Percentiles rank a stretch among this genome's conserved stretches.
These are phyloP conservation scores for Ceriops tagal DNA, from an alignment of 345 rosid species.

Conservation along the genomic window DNA sequence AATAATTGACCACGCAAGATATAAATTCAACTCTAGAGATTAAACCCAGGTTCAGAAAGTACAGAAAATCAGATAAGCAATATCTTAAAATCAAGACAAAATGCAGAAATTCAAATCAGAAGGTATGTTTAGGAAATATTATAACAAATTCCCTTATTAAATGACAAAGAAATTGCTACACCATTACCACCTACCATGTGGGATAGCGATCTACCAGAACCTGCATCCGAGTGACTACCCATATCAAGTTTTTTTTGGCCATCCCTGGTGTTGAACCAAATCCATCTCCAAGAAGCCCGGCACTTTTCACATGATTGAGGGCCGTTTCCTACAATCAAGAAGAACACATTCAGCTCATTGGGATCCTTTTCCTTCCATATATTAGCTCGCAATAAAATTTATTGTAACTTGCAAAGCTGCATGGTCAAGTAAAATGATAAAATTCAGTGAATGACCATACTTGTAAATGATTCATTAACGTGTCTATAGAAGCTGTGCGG, in stretches of 20 bases:
- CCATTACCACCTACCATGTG: constrained; percentile 60
- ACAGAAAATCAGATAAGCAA: too few relatives aligned
- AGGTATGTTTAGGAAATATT: background rate
- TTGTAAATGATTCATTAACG: constrained; percentile 95
- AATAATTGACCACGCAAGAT: too few relatives aligned
- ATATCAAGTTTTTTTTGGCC: constrained; percentile 86
- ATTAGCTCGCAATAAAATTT: too few relatives aligned
- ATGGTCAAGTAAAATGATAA: background rate
- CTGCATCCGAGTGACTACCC: constrained; percentile 98
- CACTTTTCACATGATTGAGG: constrained; percentile 81
- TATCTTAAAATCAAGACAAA: background rate
- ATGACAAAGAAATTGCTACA: background rate
- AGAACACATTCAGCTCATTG: background rate
- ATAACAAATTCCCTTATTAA: background rate
- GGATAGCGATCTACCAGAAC: constrained; percentile 89
- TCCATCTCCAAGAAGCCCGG: constrained; percentile 89
- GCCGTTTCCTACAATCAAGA: constrained; percentile 81
- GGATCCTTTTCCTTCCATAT: too few relatives aligned
- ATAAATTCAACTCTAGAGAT: background rate
- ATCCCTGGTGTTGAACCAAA: constrained; percentile 98
- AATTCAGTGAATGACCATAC: constrained; percentile 26
- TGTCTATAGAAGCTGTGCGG: constrained; percentile 94
- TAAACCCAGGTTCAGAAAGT: background rate
- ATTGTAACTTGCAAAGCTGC: background rate
- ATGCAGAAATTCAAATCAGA: background rate